Evolutionary conservation across 202 grass and related monocot species (phyloP).

Genomic region (Bolboschoenoplectus hybrid): DNA sequence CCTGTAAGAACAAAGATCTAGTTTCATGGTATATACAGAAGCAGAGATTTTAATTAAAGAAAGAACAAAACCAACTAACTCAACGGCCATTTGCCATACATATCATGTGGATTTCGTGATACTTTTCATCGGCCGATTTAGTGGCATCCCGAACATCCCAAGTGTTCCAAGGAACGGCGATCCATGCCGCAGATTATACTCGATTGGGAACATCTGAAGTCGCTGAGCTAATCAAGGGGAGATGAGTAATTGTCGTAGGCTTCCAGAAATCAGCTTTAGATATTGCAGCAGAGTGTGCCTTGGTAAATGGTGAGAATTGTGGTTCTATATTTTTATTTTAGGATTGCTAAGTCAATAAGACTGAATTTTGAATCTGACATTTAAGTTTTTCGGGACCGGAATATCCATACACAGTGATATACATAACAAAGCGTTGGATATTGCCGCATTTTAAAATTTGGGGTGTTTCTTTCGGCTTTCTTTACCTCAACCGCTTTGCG

Average conservation of each 20-base stretch:
- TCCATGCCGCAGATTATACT: conserved; percentile 63
- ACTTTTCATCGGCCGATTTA: conserved; percentile 72
- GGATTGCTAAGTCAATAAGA: neutral
- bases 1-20: neutral
- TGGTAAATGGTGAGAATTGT: conserved; percentile 36
- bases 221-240: conserved; percentile 56
- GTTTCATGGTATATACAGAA: neutral
- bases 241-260: conserved; percentile 58
- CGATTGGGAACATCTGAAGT: conserved; percentile 51
- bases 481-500: conserved; percentile 43
- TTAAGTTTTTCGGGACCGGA: conserved; percentile 25
- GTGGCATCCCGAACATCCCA: conserved; percentile 71
- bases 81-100: conserved; percentile 41
- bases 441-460: conserved; percentile 20
- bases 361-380: neutral
- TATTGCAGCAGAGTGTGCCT: conserved; percentile 51
- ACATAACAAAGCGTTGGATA: conserved; percentile 27
- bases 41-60: neutral
- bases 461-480: conserved; percentile 36
- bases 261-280: conserved; percentile 61
- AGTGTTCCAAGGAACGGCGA: conserved; percentile 49
- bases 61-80: neutral
- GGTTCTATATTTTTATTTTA: neutral
- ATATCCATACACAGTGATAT: conserved; percentile 43
- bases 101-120: conserved; percentile 68